Conservation (phyloP, 2,329 filamentous ascomycete species). For the Claviceps monticola region DNA sequence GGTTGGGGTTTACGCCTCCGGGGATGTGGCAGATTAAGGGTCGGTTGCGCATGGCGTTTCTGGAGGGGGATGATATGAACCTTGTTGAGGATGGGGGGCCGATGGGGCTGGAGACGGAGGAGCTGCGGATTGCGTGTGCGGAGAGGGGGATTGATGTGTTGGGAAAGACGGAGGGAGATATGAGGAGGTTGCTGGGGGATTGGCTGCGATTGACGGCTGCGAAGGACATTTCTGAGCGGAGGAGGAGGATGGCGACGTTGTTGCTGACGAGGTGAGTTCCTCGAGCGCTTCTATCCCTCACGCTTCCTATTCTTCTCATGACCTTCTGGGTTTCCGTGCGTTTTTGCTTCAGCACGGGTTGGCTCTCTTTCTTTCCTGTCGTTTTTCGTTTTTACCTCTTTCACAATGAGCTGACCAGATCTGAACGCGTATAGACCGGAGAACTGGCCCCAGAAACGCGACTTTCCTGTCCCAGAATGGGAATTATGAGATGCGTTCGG, state of each 20-base stretch:
- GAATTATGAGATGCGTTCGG: slow-evolving; percentile 16
- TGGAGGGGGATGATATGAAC: slow-evolving; percentile 58
- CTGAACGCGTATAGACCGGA: slow-evolving; percentile 17
- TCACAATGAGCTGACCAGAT: slow-evolving; percentile 5
- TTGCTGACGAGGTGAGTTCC: slow-evolving; percentile 26
- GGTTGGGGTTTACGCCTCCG: slow-evolving; percentile 31
- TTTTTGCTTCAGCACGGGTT: no score
- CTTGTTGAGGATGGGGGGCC: slow-evolving; percentile 48
- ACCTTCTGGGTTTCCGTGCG: no score
- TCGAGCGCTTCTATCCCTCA: neutral
- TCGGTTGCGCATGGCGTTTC: slow-evolving; percentile 40
- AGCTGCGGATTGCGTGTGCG: slow-evolving; percentile 56
- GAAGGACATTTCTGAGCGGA: slow-evolving; percentile 22
- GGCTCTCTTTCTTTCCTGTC: neutral
- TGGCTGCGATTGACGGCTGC: slow-evolving; percentile 35
- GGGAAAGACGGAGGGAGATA: slow-evolving; percentile 40
- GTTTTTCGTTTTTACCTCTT: neutral
- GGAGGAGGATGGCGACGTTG: slow-evolving; percentile 25
- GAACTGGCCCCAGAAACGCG: slow-evolving; percentile 25
- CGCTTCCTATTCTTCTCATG: neutral
- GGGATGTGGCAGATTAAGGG: slow-evolving; percentile 41
- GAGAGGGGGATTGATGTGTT: slow-evolving; percentile 52
- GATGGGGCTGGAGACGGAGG: slow-evolving; percentile 41
- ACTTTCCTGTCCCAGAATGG: slow-evolving; percentile 29
- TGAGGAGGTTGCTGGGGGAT: slow-evolving; percentile 31